Conservation (phyloP, 2,329 filamentous ascomycete genomes). For the Colletotrichum sp. region DNA sequence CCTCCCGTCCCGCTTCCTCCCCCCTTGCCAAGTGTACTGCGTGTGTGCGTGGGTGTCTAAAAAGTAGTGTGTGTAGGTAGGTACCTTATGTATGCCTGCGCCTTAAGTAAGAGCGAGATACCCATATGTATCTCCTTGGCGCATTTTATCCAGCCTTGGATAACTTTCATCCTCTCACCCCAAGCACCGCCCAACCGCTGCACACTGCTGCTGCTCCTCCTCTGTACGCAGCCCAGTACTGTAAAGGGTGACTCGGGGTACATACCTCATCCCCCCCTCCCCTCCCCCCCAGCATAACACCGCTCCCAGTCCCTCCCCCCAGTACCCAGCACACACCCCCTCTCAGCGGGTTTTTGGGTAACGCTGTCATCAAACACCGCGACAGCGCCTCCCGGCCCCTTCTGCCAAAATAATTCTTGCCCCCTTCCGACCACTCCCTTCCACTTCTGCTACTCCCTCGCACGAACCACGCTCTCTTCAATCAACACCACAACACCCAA, state of each 20-base stretch:
- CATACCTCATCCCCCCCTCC: not conserved
- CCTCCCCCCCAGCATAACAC: not conserved
- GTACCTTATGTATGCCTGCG: not conserved
- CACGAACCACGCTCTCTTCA: conserved; percentile 18
- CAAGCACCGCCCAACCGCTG: conserved; percentile 1
- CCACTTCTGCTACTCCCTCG: conserved; percentile 17
- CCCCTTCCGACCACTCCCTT: conserved; percentile 22
- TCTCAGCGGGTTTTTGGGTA: conserved; percentile 19
- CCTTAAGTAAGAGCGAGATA: not conserved
- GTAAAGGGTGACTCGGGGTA: not conserved
- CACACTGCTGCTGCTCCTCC: not conserved
- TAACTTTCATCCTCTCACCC: conserved; percentile 1
- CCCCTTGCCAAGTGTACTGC: not conserved
- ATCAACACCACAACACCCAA: conserved; percentile 18
- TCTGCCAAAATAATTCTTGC: conserved; percentile 22
- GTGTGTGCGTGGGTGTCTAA: not conserved
- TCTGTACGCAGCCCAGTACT: not conserved
- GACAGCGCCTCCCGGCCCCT: conserved; percentile 21
- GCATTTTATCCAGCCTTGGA: conserved; percentile 13
- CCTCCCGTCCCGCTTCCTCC: not conserved
- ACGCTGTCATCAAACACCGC: conserved; percentile 23
- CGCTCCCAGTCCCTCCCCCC: not conserved
- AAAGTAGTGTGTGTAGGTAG: not conserved
- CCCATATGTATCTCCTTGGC: not conserved
- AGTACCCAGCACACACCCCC: not conserved